A percentile compares a stretch with the other conserved stretches of the same genome.
phyloP scores from a whole-genome alignment of 176 grass and related monocot species.

The Bonia amplexicaulis region DNA sequence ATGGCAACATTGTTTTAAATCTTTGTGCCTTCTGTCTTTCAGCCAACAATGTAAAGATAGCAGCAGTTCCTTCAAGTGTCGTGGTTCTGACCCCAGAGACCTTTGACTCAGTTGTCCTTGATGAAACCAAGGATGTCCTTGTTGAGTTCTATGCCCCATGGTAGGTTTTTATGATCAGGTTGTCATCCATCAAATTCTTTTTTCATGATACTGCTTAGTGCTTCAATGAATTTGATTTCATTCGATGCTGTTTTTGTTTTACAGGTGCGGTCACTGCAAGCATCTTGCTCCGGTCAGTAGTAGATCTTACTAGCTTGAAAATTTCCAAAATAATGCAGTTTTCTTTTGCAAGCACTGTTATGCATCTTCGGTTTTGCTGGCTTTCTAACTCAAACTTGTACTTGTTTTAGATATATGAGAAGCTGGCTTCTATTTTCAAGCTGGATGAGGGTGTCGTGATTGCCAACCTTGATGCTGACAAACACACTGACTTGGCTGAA shows the following conservation, averaged over 20 bases:
- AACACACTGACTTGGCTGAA: constrained; percentile 71
- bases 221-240: constrained; percentile 8
- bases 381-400: constrained; percentile 29
- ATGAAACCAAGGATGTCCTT: constrained; percentile 95
- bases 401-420: constrained; percentile 78
- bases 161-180: constrained; percentile 39
- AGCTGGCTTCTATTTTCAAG: constrained; percentile 69
- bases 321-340: neutral
- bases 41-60: constrained; percentile 96
- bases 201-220: neutral
- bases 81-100: constrained; percentile 64
- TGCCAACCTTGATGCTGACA: constrained; percentile 97
- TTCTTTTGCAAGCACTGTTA: neutral
- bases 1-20: neutral
- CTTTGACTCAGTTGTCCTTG: constrained; percentile 83
- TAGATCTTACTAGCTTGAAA: constrained; percentile 16
- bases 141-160: constrained; percentile 99
- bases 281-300: constrained; percentile 90
- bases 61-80: constrained; percentile 68
- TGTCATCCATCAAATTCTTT: neutral
- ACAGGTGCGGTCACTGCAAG: constrained; percentile 98
- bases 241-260: constrained; percentile 21
- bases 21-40: constrained; percentile 11
- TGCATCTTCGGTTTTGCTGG: neutral
- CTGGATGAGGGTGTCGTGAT: constrained; percentile 68